Percentiles rank a stretch among this genome's conserved stretches.
phyloP scores from a whole-genome alignment of 2,329 filamentous ascomycete species.

The Botrytis medusae region DNA sequence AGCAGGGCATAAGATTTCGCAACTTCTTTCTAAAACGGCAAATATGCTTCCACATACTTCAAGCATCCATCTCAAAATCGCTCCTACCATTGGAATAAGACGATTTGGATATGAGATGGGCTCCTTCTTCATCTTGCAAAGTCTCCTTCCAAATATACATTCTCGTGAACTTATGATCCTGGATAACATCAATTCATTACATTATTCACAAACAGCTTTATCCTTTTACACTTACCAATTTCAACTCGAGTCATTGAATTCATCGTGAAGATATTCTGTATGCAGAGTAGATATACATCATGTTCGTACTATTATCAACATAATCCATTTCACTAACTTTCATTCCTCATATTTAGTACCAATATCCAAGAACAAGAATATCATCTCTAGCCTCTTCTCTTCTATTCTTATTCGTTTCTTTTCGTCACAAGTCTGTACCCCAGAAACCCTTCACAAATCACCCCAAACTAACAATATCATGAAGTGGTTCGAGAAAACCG shows the following conservation, averaged over 20 bases:
- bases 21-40: background rate
- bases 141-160: too few relatives aligned
- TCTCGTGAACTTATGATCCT: background rate
- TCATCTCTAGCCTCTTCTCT: background rate
- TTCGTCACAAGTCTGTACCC: background rate
- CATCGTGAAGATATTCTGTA: background rate
- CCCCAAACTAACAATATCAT: background rate
- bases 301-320: background rate
- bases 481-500: background rate
- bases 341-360: background rate
- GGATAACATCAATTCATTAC: background rate
- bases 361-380: background rate
- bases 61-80: background rate
- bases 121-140: background rate
- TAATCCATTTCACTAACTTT: background rate
- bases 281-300: background rate
- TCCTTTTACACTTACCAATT: too few relatives aligned
- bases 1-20: background rate
- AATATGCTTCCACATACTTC: background rate
- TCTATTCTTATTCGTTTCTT: background rate
- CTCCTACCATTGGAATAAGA: background rate
- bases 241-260: background rate
- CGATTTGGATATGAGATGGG: rapidly evolving
- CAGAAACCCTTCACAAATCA: background rate
- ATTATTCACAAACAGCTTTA: background rate